These are phyloP conservation scores for Penicillium antarcticum DNA, from an alignment of 495 filamentous ascomycete species.

Conservation along the genomic window DNA sequence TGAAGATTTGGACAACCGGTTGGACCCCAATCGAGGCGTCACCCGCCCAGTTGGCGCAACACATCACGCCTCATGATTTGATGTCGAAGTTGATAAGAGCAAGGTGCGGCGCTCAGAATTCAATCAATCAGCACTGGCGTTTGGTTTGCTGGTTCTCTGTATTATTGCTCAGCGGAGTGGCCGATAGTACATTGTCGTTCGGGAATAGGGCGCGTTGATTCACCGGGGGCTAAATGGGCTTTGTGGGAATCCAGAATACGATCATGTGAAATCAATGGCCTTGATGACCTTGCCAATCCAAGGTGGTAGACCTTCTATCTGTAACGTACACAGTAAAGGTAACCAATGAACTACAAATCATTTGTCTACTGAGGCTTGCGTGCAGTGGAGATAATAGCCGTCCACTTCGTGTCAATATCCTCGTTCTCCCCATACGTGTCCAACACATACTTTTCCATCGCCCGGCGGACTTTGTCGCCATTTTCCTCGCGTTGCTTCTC, in stretches of 20 bases:
- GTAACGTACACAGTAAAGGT: no score
- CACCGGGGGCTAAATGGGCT: constrained; percentile 23
- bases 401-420: constrained; percentile 28
- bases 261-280: constrained; percentile 24
- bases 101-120: constrained; percentile 8
- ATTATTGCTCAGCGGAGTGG: constrained; percentile 23
- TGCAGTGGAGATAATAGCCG: constrained; percentile 33
- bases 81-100: background rate
- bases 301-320: background rate
- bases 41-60: constrained; percentile 33
- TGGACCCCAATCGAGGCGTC: constrained; percentile 39
- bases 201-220: constrained; percentile 27
- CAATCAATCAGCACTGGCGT: constrained; percentile 34
- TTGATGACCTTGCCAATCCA: constrained; percentile 17
- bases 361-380: constrained; percentile 19
- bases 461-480: constrained; percentile 19
- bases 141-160: constrained; percentile 32
- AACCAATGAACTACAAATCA: background rate
- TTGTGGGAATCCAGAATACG: constrained; percentile 26
- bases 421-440: constrained; percentile 28
- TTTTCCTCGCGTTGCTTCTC: constrained; percentile 26
- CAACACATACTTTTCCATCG: constrained; percentile 29
- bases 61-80: constrained; percentile 41
- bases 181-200: constrained; percentile 25
- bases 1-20: constrained; percentile 65